These are phyloP conservation scores for Ophiostoma pallidulum DNA, from an alignment of 2,329 filamentous ascomycete genomes.

Conservation along the genomic window DNA sequence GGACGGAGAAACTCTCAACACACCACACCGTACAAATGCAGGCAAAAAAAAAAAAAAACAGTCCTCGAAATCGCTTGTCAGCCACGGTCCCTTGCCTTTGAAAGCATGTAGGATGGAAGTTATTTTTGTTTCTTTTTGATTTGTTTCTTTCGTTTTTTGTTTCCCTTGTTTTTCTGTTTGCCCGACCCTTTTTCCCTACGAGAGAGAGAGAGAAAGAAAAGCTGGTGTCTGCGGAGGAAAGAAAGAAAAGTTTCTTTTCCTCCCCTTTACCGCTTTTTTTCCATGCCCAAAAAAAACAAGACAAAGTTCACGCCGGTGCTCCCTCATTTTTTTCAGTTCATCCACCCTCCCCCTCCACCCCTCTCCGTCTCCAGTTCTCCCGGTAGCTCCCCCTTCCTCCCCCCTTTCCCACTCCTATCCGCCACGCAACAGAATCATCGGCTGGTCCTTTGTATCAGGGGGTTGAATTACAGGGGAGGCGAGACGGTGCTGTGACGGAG, in stretches of 20 bases:
- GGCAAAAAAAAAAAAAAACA: not conserved
- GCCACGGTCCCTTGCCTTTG: not conserved
- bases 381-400: too few species aligned
- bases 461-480: not conserved
- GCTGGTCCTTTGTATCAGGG: not conserved
- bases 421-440: too few species aligned
- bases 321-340: not conserved
- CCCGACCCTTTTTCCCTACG: not conserved
- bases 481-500: not conserved
- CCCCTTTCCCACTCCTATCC: too few species aligned
- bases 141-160: not conserved
- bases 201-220: too few species aligned
- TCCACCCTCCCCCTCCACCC: not conserved
- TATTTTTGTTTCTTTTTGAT: slow-evolving; percentile 5
- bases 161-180: slow-evolving; percentile 1
- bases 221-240: too few species aligned
- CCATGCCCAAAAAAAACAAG: slow-evolving; percentile 1
- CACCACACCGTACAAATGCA: not conserved
- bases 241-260: not conserved
- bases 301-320: not conserved
- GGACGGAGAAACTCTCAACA: too few species aligned
- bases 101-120: not conserved
- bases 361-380: too few species aligned
- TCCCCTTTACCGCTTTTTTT: slow-evolving; percentile 4
- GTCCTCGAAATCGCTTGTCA: not conserved